A percentile compares a stretch with the other conserved stretches of the same genome.
Conservation (phyloP, 2,329 filamentous ascomycete species). For the Fusarium decemcellulare region DNA sequence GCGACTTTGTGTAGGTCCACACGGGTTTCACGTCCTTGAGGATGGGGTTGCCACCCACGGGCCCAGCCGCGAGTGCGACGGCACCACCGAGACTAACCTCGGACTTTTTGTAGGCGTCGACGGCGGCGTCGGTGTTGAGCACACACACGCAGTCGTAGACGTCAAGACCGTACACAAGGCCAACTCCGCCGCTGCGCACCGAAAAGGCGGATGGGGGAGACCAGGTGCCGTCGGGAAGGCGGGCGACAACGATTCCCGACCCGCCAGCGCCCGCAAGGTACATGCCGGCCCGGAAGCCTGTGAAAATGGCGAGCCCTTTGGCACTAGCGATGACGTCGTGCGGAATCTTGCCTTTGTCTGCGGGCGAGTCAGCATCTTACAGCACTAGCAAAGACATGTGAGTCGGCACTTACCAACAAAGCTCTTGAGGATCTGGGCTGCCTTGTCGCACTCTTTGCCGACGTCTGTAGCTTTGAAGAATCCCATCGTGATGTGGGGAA, state of each 20-base stretch:
- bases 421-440: constrained; percentile 24
- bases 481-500: constrained; percentile 5
- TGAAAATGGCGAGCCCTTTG: constrained; percentile 71
- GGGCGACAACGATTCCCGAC: constrained; percentile 67
- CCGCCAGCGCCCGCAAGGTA: constrained; percentile 71
- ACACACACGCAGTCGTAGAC: constrained; percentile 84
- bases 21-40: constrained; percentile 76
- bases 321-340: constrained; percentile 65
- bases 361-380: not conserved
- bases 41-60: constrained; percentile 71
- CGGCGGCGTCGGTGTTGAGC: constrained; percentile 76
- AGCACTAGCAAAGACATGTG: too few species aligned
- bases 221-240: constrained; percentile 70
- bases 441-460: constrained; percentile 26
- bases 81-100: constrained; percentile 78
- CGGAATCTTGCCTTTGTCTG: constrained; percentile 49
- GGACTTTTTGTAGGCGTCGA: constrained; percentile 76
- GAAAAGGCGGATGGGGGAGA: constrained; percentile 80
- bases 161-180: constrained; percentile 79
- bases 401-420: constrained; percentile 21
- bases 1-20: constrained; percentile 63
- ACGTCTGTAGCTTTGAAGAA: constrained; percentile 24
- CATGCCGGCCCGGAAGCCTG: constrained; percentile 70
- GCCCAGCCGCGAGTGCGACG: constrained; percentile 73
- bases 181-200: constrained; percentile 77